These are phyloP conservation scores for Rossbeevera mucosa DNA, from an alignment of 768 basidiomycete genomes.

Conservation along the genomic window DNA sequence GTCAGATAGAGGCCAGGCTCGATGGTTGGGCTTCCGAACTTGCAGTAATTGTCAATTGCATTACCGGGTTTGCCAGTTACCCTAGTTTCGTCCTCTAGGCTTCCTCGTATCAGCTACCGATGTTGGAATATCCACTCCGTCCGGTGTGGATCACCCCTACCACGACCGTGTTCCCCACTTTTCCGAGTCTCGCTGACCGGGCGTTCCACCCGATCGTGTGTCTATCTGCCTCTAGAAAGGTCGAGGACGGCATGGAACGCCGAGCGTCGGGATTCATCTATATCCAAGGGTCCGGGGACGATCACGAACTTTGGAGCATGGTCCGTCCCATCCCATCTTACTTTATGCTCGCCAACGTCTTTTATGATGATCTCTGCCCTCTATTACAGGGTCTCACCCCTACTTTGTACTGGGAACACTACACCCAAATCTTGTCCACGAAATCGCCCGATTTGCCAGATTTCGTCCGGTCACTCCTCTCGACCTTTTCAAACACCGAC, in stretches of 20 bases:
- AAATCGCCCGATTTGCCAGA: slow-evolving; percentile 46
- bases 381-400: slow-evolving; percentile 68
- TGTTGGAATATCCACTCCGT: slow-evolving; percentile 60
- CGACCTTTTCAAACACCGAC: neutral
- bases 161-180: slow-evolving; percentile 45
- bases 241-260: slow-evolving; percentile 55
- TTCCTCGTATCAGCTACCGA: slow-evolving; percentile 68
- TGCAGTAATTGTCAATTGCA: slow-evolving; percentile 38
- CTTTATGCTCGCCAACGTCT: neutral
- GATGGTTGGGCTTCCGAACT: slow-evolving; percentile 68
- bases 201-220: slow-evolving; percentile 72
- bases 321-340: slow-evolving; percentile 35
- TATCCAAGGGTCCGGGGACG: slow-evolving; percentile 92
- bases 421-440: slow-evolving; percentile 42
- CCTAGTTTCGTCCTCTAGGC: slow-evolving; percentile 34
- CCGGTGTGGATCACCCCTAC: slow-evolving; percentile 88
- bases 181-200: slow-evolving; percentile 22
- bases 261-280: slow-evolving; percentile 73
- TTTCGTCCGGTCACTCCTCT: slow-evolving; percentile 19
- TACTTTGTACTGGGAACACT: slow-evolving; percentile 61
- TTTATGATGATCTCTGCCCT: neutral
- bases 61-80: neutral
- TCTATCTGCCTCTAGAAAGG: slow-evolving; percentile 76
- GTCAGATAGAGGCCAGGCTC: slow-evolving; percentile 65
- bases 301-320: slow-evolving; percentile 88